Evolutionary conservation across 2,329 filamentous ascomycete genomes (phyloP).

Genomic region (Polytolypa hystricis): DNA sequence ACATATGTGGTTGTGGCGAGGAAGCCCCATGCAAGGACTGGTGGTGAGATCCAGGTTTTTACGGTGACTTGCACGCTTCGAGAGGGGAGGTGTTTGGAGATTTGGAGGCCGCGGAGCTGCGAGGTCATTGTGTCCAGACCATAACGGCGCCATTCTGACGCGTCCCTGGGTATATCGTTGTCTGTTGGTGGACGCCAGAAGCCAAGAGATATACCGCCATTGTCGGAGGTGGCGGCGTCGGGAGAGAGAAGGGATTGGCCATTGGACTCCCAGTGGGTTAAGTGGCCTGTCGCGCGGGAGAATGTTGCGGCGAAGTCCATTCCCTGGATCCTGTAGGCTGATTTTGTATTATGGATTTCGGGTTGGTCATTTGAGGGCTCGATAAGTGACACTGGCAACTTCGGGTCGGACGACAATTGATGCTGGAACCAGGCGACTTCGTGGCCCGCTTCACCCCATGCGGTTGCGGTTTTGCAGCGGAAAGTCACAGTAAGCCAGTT

Average conservation of each 20-base stretch:
- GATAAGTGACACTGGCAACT: slow-evolving; percentile 1
- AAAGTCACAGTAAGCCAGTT: slow-evolving; percentile 39
- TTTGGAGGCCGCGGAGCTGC: slow-evolving; percentile 8
- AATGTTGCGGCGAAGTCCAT: slow-evolving; percentile 29
- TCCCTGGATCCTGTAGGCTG: slow-evolving; percentile 29
- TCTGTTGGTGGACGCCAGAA: slow-evolving; percentile 25
- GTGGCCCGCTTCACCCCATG: slow-evolving; percentile 44
- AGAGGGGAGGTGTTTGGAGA: slow-evolving; percentile 2
- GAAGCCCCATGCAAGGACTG: slow-evolving; percentile 17
- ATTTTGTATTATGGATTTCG: slow-evolving; percentile 7
- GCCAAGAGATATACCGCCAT: slow-evolving; percentile 10
- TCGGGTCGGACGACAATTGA: slow-evolving; percentile 24
- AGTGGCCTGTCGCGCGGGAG: slow-evolving; percentile 5
- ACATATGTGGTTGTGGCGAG: slow-evolving; percentile 10
- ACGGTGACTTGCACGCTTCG: slow-evolving; percentile 9
- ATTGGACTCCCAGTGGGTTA: slow-evolving; percentile 5
- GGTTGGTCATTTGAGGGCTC: background rate
- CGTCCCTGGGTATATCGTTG: slow-evolving; percentile 20
- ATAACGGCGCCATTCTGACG: slow-evolving; percentile 18
- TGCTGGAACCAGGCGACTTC: slow-evolving; percentile 47
- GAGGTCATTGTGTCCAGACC: slow-evolving; percentile 15
- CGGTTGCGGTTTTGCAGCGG: slow-evolving; percentile 30
- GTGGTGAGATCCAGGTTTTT: slow-evolving; percentile 13
- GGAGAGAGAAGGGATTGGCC: background rate
- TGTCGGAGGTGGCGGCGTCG: slow-evolving; percentile 9